Evolutionary conservation across 768 basidiomycete genomes (phyloP), one percentile per base, ranked within the genome.

Genomic region (Kwoniella sp.): DNA sequence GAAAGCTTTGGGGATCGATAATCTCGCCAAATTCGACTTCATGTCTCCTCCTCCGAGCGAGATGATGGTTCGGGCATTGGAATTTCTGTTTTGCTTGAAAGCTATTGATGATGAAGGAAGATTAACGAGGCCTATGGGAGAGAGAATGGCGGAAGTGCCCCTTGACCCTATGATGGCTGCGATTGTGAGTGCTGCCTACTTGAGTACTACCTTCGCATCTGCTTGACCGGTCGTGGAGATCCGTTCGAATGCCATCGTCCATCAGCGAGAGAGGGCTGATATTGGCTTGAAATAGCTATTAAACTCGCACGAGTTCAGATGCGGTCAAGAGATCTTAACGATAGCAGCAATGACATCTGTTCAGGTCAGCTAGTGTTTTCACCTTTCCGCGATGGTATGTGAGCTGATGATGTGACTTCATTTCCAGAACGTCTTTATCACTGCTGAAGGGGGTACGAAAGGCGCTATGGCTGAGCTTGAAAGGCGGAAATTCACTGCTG

Each of bases 291-390:
- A 30, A 47, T 40, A 99, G 95, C 78, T 99, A 2, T 90, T 98
- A 68, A 86, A 83, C 61, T 95, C 93, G 21, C 87, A 88, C 70
- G 88, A 90, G 3, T 89, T 88, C 78, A 85, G 85, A 69, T 99
- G 96, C 68, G 92, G 95, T 2, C 92, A 97, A 70, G 96, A 99
- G 76, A 90, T 96, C 53, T 82, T 99, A 57, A 92, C 93, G 0
- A 96, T 99, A 58, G 90, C 92, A 5, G 93, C 96, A 0, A 97
- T 99, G 91, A 90, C 89, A 6, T 85, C 92, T 8, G 85, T 98
- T 7, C 93, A 95, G 82, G 92, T 89, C 55, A 57, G 80, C 50
- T 50, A 22, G 5, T 27, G 17, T 9, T 2, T n/a, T 48, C 19
- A 24, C 67, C 9, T 8, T 37, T 4, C 33, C 9, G 4, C 33